Base-by-base conservation (phyloP, 352 stramenopile species). In the Phytophthora agathidicida region DNA sequence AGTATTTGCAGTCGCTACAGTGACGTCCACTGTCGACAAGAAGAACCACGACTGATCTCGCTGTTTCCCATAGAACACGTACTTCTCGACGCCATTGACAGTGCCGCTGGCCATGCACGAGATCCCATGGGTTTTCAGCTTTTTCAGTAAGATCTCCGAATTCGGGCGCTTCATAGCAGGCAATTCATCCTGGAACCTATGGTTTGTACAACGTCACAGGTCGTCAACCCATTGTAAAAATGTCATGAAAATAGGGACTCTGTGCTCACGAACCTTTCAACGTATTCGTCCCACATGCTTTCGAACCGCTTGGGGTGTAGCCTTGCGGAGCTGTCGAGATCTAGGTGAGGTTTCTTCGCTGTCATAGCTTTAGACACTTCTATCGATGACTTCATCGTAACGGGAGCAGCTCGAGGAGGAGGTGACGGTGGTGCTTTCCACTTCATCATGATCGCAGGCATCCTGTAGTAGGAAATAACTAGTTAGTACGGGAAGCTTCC, bases 221-320 rank as follows among this genome's bases (percentile, higher is more conserved):
- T 53, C 55, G 28, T 17, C 41, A n/a, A 38, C 17, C 24, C n/a
- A n/a, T n/a, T n/a, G n/a, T n/a, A n/a, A n/a, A 42, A 14, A 7
- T 16, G 6, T 14, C 7, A 14, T 45, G 1, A 13, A 37, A 23
- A 36, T 14, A 28, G 0, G 2, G 10, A 8, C 13, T 6, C 16
- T 13, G 23, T 31, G 26, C 38, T n/a, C 17, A 44, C 46, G 7
- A 72, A 90, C 80, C 78, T 71, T 55, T 90, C 68, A 1, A 88
- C 56, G 33, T 87, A 92, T 56, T 91, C 75, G 9, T 91, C 80
- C 83, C 83, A 94, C 58, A 94, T 71, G 50, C 57, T 86, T 61
- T 94, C 82, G 35, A 91, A 94, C 13, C 62, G 65, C 47, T 89
- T 88, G 0, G 80, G 73, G 45, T 93, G 61, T 6, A 93, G 64